These are phyloP conservation scores for Trichopus zeylanicus DNA, from an alignment of 116 monocot genomes.

Conservation along the genomic window DNA sequence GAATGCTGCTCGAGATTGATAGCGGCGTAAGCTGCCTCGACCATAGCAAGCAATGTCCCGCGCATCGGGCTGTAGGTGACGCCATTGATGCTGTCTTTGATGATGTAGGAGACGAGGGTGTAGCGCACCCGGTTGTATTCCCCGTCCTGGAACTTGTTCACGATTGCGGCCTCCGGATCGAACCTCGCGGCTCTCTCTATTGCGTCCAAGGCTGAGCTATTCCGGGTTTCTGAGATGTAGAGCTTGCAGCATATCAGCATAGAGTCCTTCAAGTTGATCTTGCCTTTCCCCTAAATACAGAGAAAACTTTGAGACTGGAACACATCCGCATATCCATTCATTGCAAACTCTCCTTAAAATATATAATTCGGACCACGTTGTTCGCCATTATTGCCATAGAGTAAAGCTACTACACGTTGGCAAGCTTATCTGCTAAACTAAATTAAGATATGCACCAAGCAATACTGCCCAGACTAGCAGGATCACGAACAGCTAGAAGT, in stretches of 20 bases:
- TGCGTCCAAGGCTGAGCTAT: conserved; percentile 18
- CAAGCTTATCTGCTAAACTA: too few relatives aligned
- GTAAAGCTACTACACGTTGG: too few relatives aligned
- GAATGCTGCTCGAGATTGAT: conserved; percentile 32
- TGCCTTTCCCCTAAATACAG: conserved; percentile 7
- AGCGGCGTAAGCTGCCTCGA: conserved; percentile 25
- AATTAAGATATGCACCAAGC: too few relatives aligned
- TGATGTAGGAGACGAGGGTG: conserved; percentile 46
- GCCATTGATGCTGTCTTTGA: conserved; percentile 6
- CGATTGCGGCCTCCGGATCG: conserved; percentile 33
- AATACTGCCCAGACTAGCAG: too few relatives aligned
- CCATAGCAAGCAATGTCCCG: conserved; percentile 21
- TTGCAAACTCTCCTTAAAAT: too few relatives aligned
- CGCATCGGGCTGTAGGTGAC: conserved; percentile 24
- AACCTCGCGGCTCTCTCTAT: conserved; percentile 24
- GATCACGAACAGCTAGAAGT: too few relatives aligned
- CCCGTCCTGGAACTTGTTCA: conserved; percentile 39
- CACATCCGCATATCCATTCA: not conserved
- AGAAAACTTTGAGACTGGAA: not conserved
- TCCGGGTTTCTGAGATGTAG: conserved; percentile 53
- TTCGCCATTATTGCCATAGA: too few relatives aligned
- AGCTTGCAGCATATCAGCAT: conserved; percentile 48
- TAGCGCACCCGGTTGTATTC: conserved; percentile 45
- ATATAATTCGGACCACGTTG: too few relatives aligned
- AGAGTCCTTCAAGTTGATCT: conserved; percentile 5